Base-by-base conservation (phyloP, 2,329 filamentous ascomycete genomes). In the Ophiocordyceps polyrhachis-furcata region DNA sequence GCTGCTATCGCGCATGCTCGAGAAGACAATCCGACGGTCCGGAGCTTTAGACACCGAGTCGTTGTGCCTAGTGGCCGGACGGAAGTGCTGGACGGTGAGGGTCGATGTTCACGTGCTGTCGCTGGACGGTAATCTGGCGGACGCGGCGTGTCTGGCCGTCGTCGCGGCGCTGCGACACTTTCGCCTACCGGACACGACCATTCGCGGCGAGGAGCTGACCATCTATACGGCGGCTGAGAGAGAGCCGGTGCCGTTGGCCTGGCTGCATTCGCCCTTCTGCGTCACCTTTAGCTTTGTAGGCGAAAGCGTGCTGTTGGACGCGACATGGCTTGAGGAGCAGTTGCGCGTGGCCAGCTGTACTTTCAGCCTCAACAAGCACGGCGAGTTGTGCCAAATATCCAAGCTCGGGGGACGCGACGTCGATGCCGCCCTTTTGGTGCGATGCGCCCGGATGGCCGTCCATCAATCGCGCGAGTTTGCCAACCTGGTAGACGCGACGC, bases 21-120 rank as follows among this genome's bases (percentile, higher is more conserved):
- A 98, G 62, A 94, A 94, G 65, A 89, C 91, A 9, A 78, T 96
- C 48, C 87, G 91, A 40, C 81, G 91, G 48, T 94, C 88, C 1
- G 83, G 83, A 53, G 89, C 91, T 7, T 76, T 98, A 38, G 89
- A 96, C 61, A 94, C 88, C 31, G 91, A 98, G 64, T 94, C 88
- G 4, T 73, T 98, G 41, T 98, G 91, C 62, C 84, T 98, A 20
- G 71, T 95, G 25, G 87, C 91, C 12, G 88, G 85, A 8, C 72
- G 83, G 48, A 94, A 93, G 62, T 91, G 84, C 67, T 98, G 91
- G 79, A 82, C 82, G 48, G 73, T 98, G 49, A 79, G 89, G 47
- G 88, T 85, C 19, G 89, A 96, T 60, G 75, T 96, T 20, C 91
- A 98, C 62, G 79, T 96, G 42, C 73, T 96, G 41, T 81, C 86